Evolutionary conservation across 2,329 filamentous ascomycete genomes (phyloP).

Genomic region (Fusarium brevicatenulatum): DNA sequence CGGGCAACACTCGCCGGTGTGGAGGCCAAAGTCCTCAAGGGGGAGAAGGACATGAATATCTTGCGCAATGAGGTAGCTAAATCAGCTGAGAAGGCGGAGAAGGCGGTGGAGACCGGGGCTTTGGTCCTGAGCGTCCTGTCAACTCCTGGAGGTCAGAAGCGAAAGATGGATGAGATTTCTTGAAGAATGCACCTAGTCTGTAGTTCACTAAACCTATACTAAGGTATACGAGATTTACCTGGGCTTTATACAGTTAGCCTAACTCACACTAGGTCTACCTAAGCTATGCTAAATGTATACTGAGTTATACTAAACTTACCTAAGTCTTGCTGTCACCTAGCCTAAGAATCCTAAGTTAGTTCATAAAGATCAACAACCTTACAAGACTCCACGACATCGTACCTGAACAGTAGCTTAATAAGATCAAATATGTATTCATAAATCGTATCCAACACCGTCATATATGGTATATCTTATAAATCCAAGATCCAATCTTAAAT

Average conservation of each 20-base stretch:
- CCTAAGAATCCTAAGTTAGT: accelerated
- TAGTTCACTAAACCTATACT: accelerated
- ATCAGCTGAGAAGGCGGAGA: not conserved
- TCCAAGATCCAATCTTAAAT: not conserved
- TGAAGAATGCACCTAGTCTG: not conserved
- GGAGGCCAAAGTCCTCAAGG: accelerated
- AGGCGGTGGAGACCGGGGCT: not conserved
- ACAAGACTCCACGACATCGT: not conserved
- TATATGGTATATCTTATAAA: not conserved
- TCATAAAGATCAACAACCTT: not conserved
- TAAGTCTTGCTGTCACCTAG: accelerated
- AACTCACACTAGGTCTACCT: not conserved
- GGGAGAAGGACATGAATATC: not conserved
- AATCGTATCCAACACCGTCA: not conserved
- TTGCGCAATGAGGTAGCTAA: accelerated
- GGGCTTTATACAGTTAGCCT: not conserved
- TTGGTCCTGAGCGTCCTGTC: accelerated
- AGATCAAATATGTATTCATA: slow-evolving; percentile 2
- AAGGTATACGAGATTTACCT: not conserved
- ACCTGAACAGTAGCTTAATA: not conserved
- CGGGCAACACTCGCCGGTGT: accelerated
- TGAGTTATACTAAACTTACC: not conserved
- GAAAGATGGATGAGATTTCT: not conserved
- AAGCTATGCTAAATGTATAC: not conserved
- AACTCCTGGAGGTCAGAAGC: not conserved